Evolutionary conservation across 2,329 filamentous ascomycete species (phyloP), one percentile per base, ranked within the genome.

Genomic region (Emmonsia crescens): DNA sequence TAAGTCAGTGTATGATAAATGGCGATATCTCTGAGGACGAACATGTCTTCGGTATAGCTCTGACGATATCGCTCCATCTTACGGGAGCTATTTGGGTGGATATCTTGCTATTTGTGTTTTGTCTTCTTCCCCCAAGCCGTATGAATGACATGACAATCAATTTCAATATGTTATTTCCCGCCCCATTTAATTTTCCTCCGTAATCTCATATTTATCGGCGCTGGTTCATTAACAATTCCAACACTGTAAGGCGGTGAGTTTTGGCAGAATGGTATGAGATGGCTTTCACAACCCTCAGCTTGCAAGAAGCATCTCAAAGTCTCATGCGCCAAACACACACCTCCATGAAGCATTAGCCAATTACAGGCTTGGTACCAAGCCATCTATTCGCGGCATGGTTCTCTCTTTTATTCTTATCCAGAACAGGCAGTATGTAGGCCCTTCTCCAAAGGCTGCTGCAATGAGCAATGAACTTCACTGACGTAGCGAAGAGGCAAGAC

Each of bases 361-460:
- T 31, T 44, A 16, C 31, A 27, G 55, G 40, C 29, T 59, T 49
- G 44, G 48, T 52, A 49, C 31, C 44, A 59, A 24, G 57, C 44
- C 24, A 40, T 59, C 24, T 57, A 31, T 58, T n/a, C 42, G 59
- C 67, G 69, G 64, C 61, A 80, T 80, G 78, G 78, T 94, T 74
- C 84, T 95, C 69, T 95, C 90, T 60, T 95, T 95, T 72, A 93
- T 95, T 67, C 80, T 95, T 66, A 92, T 95, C 61, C 90, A 95
- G 73, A 95, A 95, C 74, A 85, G 90, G 68, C 91, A 96, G 89
- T 93, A 76, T 69, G 74, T 69, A 21, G n/a, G 51, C 57, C 66
- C 67, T 59, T 42, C 16, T 51, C 16, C 57, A 59, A 14, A 33
- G 8, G n/a, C n/a, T 40, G 54, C 46, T 51, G 44, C 61, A 33